Evolutionary conservation across 192 early-diverging fungal species (phyloP).

Genomic region (Paraglomus brasilianum): DNA sequence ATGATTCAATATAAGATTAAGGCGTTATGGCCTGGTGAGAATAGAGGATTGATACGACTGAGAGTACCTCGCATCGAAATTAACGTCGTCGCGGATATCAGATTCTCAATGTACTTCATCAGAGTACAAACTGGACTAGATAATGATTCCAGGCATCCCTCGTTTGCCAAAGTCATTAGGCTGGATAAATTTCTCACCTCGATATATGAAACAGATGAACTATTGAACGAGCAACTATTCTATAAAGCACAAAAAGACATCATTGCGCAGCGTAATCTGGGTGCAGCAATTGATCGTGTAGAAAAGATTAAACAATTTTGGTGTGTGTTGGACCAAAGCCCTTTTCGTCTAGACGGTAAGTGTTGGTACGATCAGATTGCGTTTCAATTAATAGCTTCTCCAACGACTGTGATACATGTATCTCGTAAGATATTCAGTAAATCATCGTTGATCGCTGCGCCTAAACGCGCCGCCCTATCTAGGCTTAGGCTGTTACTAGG

Average conservation of each 20-base stretch:
- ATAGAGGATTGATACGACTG: slow-evolving; percentile 29
- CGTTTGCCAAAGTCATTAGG: slow-evolving; percentile 52
- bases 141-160: slow-evolving; percentile 45
- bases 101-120: slow-evolving; percentile 45
- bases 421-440: slow-evolving; percentile 31
- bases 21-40: slow-evolving; percentile 37
- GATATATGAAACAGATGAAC: slow-evolving; percentile 48
- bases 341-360: slow-evolving; percentile 32
- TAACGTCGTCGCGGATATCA: slow-evolving; percentile 46
- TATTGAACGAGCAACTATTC: slow-evolving; percentile 42
- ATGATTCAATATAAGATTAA: slow-evolving; percentile 73
- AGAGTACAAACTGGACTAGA: slow-evolving; percentile 45
- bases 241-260: slow-evolving; percentile 14
- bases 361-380: slow-evolving; percentile 53
- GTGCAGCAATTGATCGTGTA: background rate
- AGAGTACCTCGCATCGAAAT: slow-evolving; percentile 51
- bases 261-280: slow-evolving; percentile 9
- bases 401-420: slow-evolving; percentile 35
- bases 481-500: slow-evolving; percentile 34
- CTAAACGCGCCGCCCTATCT: slow-evolving; percentile 29
- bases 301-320: slow-evolving; percentile 33
- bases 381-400: slow-evolving; percentile 33
- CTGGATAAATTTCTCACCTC: slow-evolving; percentile 46
- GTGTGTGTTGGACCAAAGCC: slow-evolving; percentile 29
- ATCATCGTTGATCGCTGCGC: slow-evolving; percentile 23